Evolutionary conservation across 2,329 filamentous ascomycete genomes (phyloP), one percentile per base, ranked within the genome.

Genomic region (Metarhizium guizhouense): DNA sequence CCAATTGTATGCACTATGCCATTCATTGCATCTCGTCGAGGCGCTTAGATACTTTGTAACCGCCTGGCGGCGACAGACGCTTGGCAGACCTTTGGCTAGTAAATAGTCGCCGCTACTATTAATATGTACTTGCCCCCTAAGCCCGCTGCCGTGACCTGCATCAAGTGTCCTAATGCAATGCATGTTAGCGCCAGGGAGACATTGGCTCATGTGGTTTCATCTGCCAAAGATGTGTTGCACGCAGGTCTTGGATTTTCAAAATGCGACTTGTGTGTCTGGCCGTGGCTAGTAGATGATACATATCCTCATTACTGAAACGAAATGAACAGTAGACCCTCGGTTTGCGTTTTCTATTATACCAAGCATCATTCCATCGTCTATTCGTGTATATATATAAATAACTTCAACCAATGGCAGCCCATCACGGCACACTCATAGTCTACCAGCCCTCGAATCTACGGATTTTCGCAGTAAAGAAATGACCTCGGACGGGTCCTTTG

Each of bases 401-500:
- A 25, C 25, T 25, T 25, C 7, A 6, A 1, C 18, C 43, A 14
- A 14, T 13, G 10, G 6, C n/a, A 14, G 25, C 25, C 20, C 25
- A 30, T 30, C 20, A 29, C 14, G 5, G 20, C 34, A 50, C 29
- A 4, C n/a, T 58, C 48, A 76, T 59, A 73, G 65, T 68, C 72
- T 77, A 40, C 70, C 73, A 52, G 57, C 65, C 61, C 71, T 72
- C 65, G 80, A 81, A 54, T 96, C 83, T 3, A 99, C 92, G 3
- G 89, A 82, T 57, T 87, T 83, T 61, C 91, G 82, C 66, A 99
- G 74, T 70, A 88, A 77, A n/a, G 79, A 74, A 67, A 99, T 96
- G 29, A 96, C 91, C 62, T 94, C 87, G 6, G 82, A 82, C 0
- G 94, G 94, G 67, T 96, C 89, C 67, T 90, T 81, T 18, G 94